Percentiles rank a stretch among this genome's conserved stretches.
phyloP scores from a whole-genome alignment of 768 basidiomycete species.

The Auricularia auricula-judae region DNA sequence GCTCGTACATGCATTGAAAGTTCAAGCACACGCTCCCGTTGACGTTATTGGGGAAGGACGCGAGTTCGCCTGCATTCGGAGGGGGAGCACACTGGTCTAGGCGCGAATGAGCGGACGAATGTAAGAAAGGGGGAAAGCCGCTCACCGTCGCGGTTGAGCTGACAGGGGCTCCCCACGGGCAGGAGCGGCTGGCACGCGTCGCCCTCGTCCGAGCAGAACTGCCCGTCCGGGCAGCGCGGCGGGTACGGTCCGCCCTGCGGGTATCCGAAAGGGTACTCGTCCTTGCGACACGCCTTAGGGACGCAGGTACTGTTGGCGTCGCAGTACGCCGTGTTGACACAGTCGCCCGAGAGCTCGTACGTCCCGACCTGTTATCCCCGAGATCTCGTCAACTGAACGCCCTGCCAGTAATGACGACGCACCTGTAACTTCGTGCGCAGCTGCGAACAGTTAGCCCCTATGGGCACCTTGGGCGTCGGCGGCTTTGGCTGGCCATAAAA shows the following conservation, averaged over 20 bases:
- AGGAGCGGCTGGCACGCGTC: slow-evolving; percentile 53
- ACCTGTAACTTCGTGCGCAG: neutral
- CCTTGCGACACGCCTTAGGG: slow-evolving; percentile 58
- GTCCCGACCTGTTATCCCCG: slow-evolving; percentile 39
- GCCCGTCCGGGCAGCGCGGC: slow-evolving; percentile 42
- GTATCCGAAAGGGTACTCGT: slow-evolving; percentile 71
- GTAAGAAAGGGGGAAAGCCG: neutral
- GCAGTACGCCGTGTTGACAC: slow-evolving; percentile 62
- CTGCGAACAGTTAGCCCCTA: neutral
- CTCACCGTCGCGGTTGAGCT: slow-evolving; percentile 79
- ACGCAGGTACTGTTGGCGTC: slow-evolving; percentile 41
- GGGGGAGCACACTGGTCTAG: slow-evolving; percentile 71
- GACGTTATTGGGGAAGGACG: slow-evolving; percentile 38
- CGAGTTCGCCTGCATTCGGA: slow-evolving; percentile 49
- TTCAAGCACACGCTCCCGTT: slow-evolving; percentile 82
- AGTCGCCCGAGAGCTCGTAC: slow-evolving; percentile 69
- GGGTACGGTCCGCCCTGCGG: slow-evolving; percentile 36
- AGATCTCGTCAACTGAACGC: neutral
- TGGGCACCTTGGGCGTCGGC: neutral
- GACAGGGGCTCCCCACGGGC: slow-evolving; percentile 57
- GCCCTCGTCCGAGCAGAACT: slow-evolving; percentile 81
- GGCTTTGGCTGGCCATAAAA: neutral
- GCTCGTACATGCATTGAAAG: slow-evolving; percentile 58
- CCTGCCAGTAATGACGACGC: neutral
- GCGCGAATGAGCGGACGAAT: too few relatives aligned